These are phyloP conservation scores for Irpex sp. DNA, from an alignment of 1,284 basidiomycete genomes.

Conservation along the genomic window DNA sequence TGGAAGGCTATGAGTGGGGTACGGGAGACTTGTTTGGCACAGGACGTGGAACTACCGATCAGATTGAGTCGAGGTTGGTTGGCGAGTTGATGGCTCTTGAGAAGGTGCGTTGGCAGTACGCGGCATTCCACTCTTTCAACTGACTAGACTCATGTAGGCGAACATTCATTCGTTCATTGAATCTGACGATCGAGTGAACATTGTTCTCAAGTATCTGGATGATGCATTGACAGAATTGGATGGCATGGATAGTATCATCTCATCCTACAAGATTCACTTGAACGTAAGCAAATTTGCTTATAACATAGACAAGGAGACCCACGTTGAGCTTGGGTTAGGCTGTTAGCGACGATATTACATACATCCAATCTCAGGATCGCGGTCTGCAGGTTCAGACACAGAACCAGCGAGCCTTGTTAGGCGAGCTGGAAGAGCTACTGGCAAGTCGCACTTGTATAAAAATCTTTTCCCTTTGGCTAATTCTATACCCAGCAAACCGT, in stretches of 20 bases:
- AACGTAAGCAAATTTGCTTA: constrained; percentile 55
- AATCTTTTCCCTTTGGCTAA: constrained; percentile 4
- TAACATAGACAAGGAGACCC: not conserved
- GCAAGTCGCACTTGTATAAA: constrained; percentile 38
- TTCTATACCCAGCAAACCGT: constrained; percentile 76
- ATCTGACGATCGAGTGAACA: constrained; percentile 81
- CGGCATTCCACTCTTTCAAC: constrained; percentile 46
- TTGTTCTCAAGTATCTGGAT: constrained; percentile 89
- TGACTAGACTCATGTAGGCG: constrained; percentile 83
- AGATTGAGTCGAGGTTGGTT: constrained; percentile 82
- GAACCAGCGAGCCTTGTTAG: constrained; percentile 84
- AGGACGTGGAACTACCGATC: constrained; percentile 74
- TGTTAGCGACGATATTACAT: constrained; percentile 91
- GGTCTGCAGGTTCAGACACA: constrained; percentile 97
- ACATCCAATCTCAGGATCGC: constrained; percentile 95
- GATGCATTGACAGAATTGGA: constrained; percentile 85
- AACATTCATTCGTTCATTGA: constrained; percentile 98
- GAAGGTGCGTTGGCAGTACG: constrained; percentile 52
- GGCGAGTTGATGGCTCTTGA: constrained; percentile 90
- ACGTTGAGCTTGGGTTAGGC: constrained; percentile 48
- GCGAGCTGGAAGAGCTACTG: constrained; percentile 82
- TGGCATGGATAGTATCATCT: constrained; percentile 81
- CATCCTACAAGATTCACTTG: constrained; percentile 91
- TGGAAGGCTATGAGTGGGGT: constrained; percentile 97
- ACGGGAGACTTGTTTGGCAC: constrained; percentile 64